Percentiles rank a stretch among this genome's conserved stretches.
Conservation (phyloP, 2,329 filamentous ascomycete genomes). For the Calonectria multiphialidica region DNA sequence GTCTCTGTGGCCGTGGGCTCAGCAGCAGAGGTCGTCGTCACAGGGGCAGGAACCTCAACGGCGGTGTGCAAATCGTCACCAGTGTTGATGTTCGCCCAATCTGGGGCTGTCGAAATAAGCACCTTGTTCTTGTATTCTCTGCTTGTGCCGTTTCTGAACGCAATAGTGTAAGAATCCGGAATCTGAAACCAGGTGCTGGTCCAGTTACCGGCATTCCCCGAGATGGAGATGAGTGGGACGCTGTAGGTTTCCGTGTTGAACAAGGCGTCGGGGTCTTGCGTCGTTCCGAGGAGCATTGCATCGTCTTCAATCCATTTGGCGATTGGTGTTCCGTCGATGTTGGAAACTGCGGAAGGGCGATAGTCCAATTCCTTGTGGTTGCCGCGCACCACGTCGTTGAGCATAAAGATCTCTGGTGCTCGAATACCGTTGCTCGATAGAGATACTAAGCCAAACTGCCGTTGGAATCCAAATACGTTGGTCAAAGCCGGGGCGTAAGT, state of each 20-base stretch:
- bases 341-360: conserved; percentile 36
- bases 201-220: conserved; percentile 5
- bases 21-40: too few relatives aligned
- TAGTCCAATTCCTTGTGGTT: conserved; percentile 32
- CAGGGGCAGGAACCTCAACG: too few relatives aligned
- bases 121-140: background rate
- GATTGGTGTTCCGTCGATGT: conserved; percentile 34
- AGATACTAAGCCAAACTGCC: conserved; percentile 25
- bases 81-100: too few relatives aligned
- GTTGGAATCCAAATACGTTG: background rate
- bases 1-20: too few relatives aligned
- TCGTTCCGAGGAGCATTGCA: conserved; percentile 23
- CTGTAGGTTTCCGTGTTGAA: conserved; percentile 32
- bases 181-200: conserved; percentile 34
- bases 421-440: conserved; percentile 31
- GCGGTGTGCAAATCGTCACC: too few relatives aligned
- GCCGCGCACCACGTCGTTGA: conserved; percentile 25
- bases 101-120: too few relatives aligned
- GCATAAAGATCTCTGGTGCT: conserved; percentile 33
- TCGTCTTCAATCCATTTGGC: conserved; percentile 39
- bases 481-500: background rate
- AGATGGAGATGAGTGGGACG: conserved; percentile 1
- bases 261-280: conserved; percentile 40
- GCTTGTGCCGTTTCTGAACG: conserved; percentile 35
- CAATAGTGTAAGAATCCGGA: conserved; percentile 34